Percentiles rank a stretch among this genome's conserved stretches.
phyloP scores from a whole-genome alignment of 169 alveolate genomes.

The Cystoisospora suis region DNA sequence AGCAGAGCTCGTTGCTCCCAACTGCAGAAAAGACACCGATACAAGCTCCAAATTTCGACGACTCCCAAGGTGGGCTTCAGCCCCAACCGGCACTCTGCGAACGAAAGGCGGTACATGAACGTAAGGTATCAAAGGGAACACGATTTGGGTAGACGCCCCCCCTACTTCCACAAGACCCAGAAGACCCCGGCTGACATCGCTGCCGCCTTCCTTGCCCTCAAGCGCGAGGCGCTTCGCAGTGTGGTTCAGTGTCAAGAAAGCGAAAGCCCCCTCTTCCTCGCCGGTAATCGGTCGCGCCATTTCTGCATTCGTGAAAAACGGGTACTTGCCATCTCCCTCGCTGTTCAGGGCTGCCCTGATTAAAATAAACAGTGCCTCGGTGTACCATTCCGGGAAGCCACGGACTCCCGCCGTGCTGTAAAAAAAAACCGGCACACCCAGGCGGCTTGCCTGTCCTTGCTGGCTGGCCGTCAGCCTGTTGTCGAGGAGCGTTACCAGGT shows the following conservation, averaged over 20 bases:
- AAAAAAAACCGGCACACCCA: slow-evolving; percentile 36
- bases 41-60: neutral
- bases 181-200: neutral
- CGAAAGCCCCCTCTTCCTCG: slow-evolving; percentile 38
- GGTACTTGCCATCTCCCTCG: neutral
- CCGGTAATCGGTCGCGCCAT: slow-evolving; percentile 41
- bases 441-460: neutral
- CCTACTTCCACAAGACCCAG: slow-evolving; percentile 46
- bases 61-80: no score
- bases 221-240: neutral
- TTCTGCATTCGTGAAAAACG: slow-evolving; percentile 27
- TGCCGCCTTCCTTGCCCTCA: neutral
- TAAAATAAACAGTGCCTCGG: neutral
- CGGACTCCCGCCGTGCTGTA: slow-evolving; percentile 47
- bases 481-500: neutral
- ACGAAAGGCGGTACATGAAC: slow-evolving; percentile 5
- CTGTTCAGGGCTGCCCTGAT: neutral
- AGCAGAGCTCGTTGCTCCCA: slow-evolving; percentile 46
- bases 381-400: slow-evolving; percentile 37
- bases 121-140: neutral
- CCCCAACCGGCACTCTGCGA: no score
- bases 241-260: slow-evolving; percentile 20
- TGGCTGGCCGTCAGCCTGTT: neutral
- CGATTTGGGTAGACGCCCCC: slow-evolving; percentile 46
- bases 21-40: slow-evolving; percentile 37